Evolutionary conservation across 1,284 basidiomycete genomes (phyloP), one percentile per base, ranked within the genome.

Genomic region (Papiliotrema fonsecae): DNA sequence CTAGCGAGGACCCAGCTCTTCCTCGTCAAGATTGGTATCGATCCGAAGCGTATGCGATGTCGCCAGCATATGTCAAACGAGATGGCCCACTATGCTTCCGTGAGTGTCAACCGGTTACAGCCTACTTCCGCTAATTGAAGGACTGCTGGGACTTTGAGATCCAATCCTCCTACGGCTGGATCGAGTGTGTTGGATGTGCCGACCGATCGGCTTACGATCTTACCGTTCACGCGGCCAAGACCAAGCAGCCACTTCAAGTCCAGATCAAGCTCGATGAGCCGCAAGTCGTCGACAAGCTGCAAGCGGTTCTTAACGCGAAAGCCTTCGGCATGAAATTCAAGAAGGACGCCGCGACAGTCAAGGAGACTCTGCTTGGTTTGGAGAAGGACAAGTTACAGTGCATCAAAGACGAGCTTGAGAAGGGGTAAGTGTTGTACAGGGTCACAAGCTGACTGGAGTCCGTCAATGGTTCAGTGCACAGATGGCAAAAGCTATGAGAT

Each of bases 131-230:
- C n/a, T n/a, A n/a, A n/a, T n/a, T 26, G 13, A 34, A 67, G 64
- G 94, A 98, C 77, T 98, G 94, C 76, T 99, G 94, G 94, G 94
- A 98, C 71, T 93, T 93, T 51, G 94, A 98, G 78, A 97, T 98
- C 58, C 81, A 92, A 63, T 93, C 89, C 48, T 87, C 88, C 41
- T 87, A 85, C 62, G 94, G 94, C 45, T 98, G 96, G 96, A 94
- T 91, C 54, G 96, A 98, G 76, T 98, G 94, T 73, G 93, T 97
- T 44, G 96, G 94, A n/a, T 98, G 96, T 75, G 94, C 96, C 40
- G 94, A 99, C 75, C 86, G 96, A 48, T 89, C 90, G 10, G 96
- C 96, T 26, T 98, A 97, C 75, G 96, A 98, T 60, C 65, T 82
- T 47, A 80, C 77, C n/a, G 80, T 82, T 24, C 81, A 82, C 70